Base-by-base conservation (phyloP, 1,284 basidiomycete species). In the Flammula alnicola region DNA sequence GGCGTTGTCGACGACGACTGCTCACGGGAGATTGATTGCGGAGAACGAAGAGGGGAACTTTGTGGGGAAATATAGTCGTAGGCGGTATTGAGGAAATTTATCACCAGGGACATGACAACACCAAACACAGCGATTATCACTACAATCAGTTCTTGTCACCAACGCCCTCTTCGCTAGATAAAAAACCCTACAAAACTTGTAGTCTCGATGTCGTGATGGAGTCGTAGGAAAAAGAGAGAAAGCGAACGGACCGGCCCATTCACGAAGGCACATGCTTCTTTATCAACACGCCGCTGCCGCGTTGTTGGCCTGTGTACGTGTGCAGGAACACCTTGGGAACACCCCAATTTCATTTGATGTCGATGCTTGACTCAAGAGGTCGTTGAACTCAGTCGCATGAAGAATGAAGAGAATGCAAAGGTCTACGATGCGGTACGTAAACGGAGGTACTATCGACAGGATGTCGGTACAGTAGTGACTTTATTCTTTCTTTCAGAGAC, bases 21-120 rank as follows among this genome's bases (percentile, higher is more conserved):
- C 47, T 60, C 55, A 50, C 60, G 58, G 62, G 60, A 60, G 54
- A 64, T 57, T 42, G 63, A 45, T 27, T 45, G 49, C 52, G 39
- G 43, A 51, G 49, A 32, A n/a, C 48, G 30, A 10, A 38, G 30
- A 42, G 58, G 53, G 23, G 51, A 51, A 42, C 52, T 30, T 42
- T 52, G 54, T 53, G 64, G 64, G 11, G 63, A 60, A 60, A 85
- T 77, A 72, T 81, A 83, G 60, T 83, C 81, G 73, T 83, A 73
- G 49, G 81, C 80, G 38, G 76, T 74, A 63, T 79, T 71, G 72
- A 78, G 77, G 57, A 82, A 66, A 63, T 76, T 76, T 76, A 75
- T 78, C 57, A 59, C 56, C 54, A 61, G 59, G 53, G 59, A 55
- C 59, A 60, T 60, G 56, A 70, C 67, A 67, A 64, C 55, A 63